Percentiles rank a stretch among this genome's conserved stretches.
Conservation (phyloP, 2,329 filamentous ascomycete species). For the Ophiostoma sp. region DNA sequence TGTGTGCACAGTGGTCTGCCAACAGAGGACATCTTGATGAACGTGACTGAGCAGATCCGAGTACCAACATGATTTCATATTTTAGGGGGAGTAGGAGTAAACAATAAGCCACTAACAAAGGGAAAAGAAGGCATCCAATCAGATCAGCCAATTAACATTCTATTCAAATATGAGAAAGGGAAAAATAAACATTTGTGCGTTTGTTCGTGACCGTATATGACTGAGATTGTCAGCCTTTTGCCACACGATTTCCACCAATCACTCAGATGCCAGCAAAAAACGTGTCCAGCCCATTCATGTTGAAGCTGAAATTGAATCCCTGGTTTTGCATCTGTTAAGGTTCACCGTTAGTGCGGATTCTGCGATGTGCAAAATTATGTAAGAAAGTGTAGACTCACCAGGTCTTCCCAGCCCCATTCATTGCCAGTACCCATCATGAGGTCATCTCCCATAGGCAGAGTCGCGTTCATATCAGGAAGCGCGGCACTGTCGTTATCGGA, state of each 20-base stretch:
- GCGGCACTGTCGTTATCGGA: not conserved
- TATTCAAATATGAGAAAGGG: not conserved
- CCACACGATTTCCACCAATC: not conserved
- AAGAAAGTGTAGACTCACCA: constrained; percentile 27
- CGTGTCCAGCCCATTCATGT: constrained; percentile 26
- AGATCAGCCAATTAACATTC: not conserved
- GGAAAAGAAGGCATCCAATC: not conserved
- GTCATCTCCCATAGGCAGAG: not conserved
- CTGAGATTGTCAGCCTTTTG: not conserved
- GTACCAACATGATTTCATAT: not conserved
- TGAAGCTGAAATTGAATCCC: constrained; percentile 32
- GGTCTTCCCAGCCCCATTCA: constrained; percentile 32
- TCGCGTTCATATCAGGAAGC: not conserved
- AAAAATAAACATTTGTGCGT: not conserved
- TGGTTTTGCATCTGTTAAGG: constrained; percentile 30
- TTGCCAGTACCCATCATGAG: not conserved
- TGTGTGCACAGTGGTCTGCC: not conserved
- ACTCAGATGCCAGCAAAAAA: constrained; percentile 25
- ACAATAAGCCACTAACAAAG: not conserved
- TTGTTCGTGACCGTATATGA: not conserved
- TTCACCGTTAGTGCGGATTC: not conserved
- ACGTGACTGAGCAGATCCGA: not conserved
- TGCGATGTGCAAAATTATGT: not conserved
- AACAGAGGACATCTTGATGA: not conserved
- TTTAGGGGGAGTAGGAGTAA: not conserved